These are phyloP conservation scores for Vaccinium darrowii DNA, from an alignment of 148 eudicot species.

Conservation along the genomic window DNA sequence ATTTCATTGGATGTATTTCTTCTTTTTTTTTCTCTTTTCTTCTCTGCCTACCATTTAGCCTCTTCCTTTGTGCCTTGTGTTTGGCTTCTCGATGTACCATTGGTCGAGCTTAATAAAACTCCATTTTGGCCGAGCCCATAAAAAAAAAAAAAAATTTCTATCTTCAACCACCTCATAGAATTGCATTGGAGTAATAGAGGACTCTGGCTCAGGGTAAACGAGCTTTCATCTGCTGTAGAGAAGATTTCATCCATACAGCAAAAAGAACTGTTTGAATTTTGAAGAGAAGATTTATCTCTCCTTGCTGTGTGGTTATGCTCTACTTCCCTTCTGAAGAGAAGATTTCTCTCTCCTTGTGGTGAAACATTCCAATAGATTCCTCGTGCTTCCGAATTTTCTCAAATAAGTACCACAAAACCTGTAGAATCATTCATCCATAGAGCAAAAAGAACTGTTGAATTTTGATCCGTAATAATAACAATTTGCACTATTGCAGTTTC, in stretches of 20 bases:
- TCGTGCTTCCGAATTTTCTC: neutral
- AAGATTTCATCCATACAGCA: neutral
- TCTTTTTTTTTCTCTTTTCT: too few species aligned
- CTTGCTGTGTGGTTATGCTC: neutral
- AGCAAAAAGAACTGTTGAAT: neutral
- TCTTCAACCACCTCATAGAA: neutral
- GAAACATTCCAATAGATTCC: neutral
- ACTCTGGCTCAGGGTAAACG: neutral
- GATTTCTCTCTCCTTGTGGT: neutral
- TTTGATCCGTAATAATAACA: neutral
- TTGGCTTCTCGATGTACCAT: too few species aligned
- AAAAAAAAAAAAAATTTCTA: too few species aligned
- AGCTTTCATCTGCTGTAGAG: neutral
- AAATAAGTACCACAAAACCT: neutral
- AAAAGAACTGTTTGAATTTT: too few species aligned
- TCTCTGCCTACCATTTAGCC: too few species aligned
- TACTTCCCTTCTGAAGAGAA: neutral
- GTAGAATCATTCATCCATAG: conserved; percentile 3
- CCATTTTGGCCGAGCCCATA: too few species aligned
- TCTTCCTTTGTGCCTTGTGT: too few species aligned
- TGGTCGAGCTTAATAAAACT: too few species aligned
- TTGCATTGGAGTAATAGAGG: neutral
- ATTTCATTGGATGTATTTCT: too few species aligned
- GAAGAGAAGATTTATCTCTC: too few species aligned
- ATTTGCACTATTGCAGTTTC: neutral